Base-by-base conservation (phyloP, 2,329 filamentous ascomycete species). In the Ophiostoma sp. region DNA sequence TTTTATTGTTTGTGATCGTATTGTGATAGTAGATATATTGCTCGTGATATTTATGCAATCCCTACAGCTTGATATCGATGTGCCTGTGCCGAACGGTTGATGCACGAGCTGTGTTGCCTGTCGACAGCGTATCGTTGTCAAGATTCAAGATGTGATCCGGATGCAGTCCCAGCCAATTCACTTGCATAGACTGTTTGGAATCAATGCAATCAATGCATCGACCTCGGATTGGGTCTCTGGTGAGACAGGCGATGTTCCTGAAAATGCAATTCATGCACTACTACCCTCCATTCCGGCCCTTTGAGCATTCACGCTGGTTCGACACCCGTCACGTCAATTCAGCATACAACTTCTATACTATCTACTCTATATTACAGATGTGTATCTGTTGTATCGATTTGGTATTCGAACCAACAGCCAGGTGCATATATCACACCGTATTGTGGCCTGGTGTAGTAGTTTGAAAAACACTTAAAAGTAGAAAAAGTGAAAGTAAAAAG, bases 191-290 rank as follows among this genome's bases (percentile, higher is more conserved):
- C 17, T 48, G 44, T 4, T 0, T 27, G n/a, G 4, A 6, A 57
- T 57, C 2, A 41, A 20, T 39, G 35, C 27, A 6, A 57, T 57
- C 2, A 41, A 20, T 39, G 35, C 27, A 52, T 60, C 20, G 35
- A 39, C 17, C 17, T 48, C 20, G 17, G 44, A 48, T 48, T 48
- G 44, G 44, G 8, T 44, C 20, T 33, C 4, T n/a, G 2, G 57
- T 17, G 57, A 62, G 52, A 57, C n/a, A 17, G 52, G 11, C 20
- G 52, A 62, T 62, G 57, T 33, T 33, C 15, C 57, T 62, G 52
- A 33, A 23, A 31, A 13, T 41, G 31, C 68, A 60, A 67, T 70
- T 66, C 64, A 70, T 70, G 68, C 68, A 70, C 64, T 70, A 52
- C 68, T 67, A 70, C 68, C 68, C 68, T 60, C 68, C 68, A 1